phyloP scores from a whole-genome alignment of 805 yeast genomes.

The Nakazawaea wyomingensis region DNA sequence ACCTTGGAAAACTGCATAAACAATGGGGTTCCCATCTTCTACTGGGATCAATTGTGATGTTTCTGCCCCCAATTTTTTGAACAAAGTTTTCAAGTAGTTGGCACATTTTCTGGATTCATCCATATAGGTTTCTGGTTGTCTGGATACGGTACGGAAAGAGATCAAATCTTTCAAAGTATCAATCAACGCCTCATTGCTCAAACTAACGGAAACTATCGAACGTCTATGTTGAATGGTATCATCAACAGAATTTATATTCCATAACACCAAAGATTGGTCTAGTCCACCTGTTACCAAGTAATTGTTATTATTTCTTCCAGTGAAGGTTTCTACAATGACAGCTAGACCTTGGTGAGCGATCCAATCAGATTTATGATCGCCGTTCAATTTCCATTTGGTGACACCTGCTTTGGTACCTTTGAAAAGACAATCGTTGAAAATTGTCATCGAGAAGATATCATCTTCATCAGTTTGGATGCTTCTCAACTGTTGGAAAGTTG shows the following conservation, averaged over 20 bases:
- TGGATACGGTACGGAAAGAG: conserved; percentile 73
- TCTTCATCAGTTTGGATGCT: conserved; percentile 36
- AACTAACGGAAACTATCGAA: conserved; percentile 10
- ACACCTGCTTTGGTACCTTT: conserved; percentile 53
- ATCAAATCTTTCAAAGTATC: conserved; percentile 57
- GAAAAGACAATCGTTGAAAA: conserved; percentile 52
- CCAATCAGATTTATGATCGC: conserved; percentile 42
- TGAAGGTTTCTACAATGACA: conserved; percentile 49
- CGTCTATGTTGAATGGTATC: conserved; percentile 11
- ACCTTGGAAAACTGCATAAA: conserved; percentile 65
- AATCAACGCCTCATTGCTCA: conserved; percentile 54
- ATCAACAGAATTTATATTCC: conserved; percentile 47
- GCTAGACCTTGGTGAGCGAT: conserved; percentile 50
- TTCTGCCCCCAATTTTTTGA: conserved; percentile 66
- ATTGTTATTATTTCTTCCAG: conserved; percentile 24
- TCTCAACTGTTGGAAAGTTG: conserved; percentile 64
- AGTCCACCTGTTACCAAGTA: conserved; percentile 65
- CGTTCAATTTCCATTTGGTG: conserved; percentile 45
- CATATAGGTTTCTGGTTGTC: conserved; percentile 58
- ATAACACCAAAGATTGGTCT: conserved; percentile 62
- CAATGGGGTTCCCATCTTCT: conserved; percentile 77
- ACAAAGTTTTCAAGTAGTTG: conserved; percentile 55
- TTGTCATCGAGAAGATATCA: conserved; percentile 58
- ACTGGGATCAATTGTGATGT: conserved; percentile 66
- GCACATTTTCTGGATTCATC: conserved; percentile 89